Conservation (phyloP, 2,329 filamentous ascomycete species). For the Cytospora leucostoma region DNA sequence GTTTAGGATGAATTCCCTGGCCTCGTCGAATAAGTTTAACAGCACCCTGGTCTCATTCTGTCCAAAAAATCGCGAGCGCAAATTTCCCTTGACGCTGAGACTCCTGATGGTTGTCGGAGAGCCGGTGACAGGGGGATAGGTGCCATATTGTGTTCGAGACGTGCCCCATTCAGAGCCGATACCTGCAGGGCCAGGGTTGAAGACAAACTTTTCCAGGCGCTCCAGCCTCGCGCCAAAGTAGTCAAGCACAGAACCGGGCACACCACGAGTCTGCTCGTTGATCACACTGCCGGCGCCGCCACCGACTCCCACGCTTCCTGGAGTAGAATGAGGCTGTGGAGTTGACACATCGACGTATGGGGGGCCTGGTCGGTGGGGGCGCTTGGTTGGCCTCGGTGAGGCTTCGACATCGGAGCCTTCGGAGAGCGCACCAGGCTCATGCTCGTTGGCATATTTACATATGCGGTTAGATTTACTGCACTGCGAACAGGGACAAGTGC, state of each 20-base stretch:
- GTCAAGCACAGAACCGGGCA: slow-evolving; percentile 39
- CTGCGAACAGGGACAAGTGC: slow-evolving; percentile 57
- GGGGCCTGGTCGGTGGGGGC: slow-evolving; percentile 32
- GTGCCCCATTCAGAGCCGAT: slow-evolving; percentile 20
- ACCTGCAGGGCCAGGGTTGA: slow-evolving; percentile 30
- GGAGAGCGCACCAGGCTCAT: slow-evolving; percentile 48
- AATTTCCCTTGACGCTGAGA: slow-evolving; percentile 51
- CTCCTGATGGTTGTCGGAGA: slow-evolving; percentile 49
- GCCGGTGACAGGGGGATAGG: slow-evolving; percentile 32
- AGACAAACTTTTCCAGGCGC: slow-evolving; percentile 53
- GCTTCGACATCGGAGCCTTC: slow-evolving; percentile 42
- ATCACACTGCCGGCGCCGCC: slow-evolving; percentile 4
- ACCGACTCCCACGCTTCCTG: slow-evolving; percentile 6
- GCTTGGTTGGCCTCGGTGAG: slow-evolving; percentile 37
- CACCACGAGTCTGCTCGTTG: slow-evolving; percentile 31
- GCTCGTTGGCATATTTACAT: slow-evolving; percentile 55
- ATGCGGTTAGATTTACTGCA: slow-evolving; percentile 58
- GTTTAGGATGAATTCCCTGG: slow-evolving; percentile 52
- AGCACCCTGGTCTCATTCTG: slow-evolving; percentile 56
- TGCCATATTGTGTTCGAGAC: slow-evolving; percentile 18
- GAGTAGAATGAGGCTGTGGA: slow-evolving; percentile 12
- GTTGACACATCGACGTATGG: slow-evolving; percentile 20
- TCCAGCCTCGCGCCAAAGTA: slow-evolving; percentile 54
- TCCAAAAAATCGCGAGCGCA: slow-evolving; percentile 54
- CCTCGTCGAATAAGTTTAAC: slow-evolving; percentile 57